phyloP scores from a whole-genome alignment of 2,329 filamentous ascomycete species.

The Drechslerella coelobrocha region DNA sequence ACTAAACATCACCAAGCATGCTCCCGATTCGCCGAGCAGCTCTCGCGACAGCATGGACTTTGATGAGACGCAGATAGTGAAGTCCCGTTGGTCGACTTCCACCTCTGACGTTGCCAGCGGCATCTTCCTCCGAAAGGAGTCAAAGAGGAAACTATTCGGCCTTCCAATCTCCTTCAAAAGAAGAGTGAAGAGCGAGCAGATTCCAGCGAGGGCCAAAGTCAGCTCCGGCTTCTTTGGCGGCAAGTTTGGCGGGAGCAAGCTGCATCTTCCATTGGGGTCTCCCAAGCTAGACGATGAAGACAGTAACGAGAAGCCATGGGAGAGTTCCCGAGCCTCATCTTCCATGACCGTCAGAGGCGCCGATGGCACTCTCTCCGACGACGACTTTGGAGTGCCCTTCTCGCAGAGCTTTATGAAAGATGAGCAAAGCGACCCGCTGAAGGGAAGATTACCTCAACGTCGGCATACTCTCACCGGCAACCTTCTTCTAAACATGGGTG shows the following conservation, averaged over 20 bases:
- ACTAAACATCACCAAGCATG: constrained; percentile 10
- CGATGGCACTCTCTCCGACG: constrained; percentile 23
- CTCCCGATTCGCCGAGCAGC: not conserved
- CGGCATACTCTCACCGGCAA: constrained; percentile 31
- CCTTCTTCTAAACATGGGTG: constrained; percentile 13
- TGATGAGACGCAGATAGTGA: constrained; percentile 14
- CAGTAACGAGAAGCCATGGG: constrained; percentile 17
- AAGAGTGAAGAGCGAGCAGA: constrained; percentile 36
- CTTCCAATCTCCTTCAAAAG: constrained; percentile 28
- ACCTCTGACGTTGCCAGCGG: constrained; percentile 33
- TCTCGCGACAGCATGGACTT: constrained; percentile 17
- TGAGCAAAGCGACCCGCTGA: not conserved
- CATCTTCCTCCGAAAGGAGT: constrained; percentile 18
- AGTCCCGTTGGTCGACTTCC: constrained; percentile 42
- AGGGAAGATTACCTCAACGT: constrained; percentile 13
- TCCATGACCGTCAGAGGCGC: constrained; percentile 24
- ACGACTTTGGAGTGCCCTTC: constrained; percentile 14
- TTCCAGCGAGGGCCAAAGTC: constrained; percentile 16
- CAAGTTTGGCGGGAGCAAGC: constrained; percentile 18
- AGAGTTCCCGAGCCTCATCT: constrained; percentile 31
- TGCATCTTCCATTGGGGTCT: constrained; percentile 9
- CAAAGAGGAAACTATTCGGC: constrained; percentile 33
- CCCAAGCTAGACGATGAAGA: constrained; percentile 7
- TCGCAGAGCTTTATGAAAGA: not conserved
- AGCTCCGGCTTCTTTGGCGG: constrained; percentile 43